Evolutionary conservation across 2,329 filamentous ascomycete species (phyloP).

Genomic region (Tolypocladium ovalisporum): DNA sequence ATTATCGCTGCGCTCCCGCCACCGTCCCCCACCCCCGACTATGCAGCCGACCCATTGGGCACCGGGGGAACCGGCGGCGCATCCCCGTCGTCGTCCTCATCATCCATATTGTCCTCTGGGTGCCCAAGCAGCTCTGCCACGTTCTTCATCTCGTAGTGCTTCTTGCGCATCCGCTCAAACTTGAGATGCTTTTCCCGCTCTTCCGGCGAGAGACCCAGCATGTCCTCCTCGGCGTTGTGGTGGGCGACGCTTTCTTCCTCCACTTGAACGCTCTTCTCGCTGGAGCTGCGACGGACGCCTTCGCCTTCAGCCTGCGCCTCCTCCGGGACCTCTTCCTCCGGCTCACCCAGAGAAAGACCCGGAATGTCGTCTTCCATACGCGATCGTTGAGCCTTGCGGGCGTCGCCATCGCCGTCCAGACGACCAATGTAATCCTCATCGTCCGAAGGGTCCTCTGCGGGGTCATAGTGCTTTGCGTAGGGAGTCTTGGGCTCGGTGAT

Average conservation of each 20-base stretch:
- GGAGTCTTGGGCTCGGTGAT: conserved; percentile 98
- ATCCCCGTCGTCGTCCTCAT: conserved; percentile 31
- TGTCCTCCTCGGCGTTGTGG: conserved; percentile 46
- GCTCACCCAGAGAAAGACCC: conserved; percentile 82
- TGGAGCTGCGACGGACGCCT: conserved; percentile 24
- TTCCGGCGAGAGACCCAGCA: conserved; percentile 50
- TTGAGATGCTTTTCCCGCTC: conserved; percentile 83
- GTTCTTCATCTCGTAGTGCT: conserved; percentile 97
- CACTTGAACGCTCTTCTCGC: conserved; percentile 69
- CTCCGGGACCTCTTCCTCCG: conserved; percentile 61
- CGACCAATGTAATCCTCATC: conserved; percentile 40
- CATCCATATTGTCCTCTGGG: conserved; percentile 54
- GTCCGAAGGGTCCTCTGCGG: conserved; percentile 75
- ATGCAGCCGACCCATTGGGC: conserved; percentile 23
- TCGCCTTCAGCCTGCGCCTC: conserved; percentile 8
- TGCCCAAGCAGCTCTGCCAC: conserved; percentile 80
- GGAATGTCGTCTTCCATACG: conserved; percentile 68
- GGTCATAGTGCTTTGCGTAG: conserved; percentile 86
- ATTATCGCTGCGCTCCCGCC: neutral
- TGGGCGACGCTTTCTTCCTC: conserved; percentile 50
- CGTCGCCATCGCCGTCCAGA: conserved; percentile 16
- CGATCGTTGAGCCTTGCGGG: conserved; percentile 24
- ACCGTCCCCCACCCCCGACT: neutral
- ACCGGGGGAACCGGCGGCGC: conserved; percentile 33
- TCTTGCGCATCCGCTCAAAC: conserved; percentile 88